Evolutionary conservation across 495 filamentous ascomycete genomes (phyloP).

Genomic region (Talaromyces thailandensis): DNA sequence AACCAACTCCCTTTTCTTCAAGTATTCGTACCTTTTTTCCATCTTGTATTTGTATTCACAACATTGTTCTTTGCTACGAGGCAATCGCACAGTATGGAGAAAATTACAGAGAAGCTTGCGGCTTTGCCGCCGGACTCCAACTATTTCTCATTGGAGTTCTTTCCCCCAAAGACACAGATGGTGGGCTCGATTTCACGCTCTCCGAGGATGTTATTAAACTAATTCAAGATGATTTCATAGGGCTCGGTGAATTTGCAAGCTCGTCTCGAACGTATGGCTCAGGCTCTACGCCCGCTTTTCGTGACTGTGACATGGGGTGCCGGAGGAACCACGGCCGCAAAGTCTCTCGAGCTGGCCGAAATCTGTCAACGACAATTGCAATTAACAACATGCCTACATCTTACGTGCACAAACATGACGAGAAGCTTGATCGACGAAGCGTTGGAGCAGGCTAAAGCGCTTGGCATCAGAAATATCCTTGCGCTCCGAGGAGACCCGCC

Average conservation of each 20-base stretch:
- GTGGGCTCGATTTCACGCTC: conserved; percentile 36
- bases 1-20: background rate
- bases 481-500: conserved; percentile 93
- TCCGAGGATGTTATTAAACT: conserved; percentile 7
- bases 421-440: conserved; percentile 77
- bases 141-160: conserved; percentile 98
- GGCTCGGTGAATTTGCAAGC: conserved; percentile 86
- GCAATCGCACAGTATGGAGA: conserved; percentile 52
- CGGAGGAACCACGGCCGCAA: conserved; percentile 80
- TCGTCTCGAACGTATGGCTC: conserved; percentile 91
- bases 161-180: conserved; percentile 93
- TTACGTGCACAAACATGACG: conserved; percentile 98
- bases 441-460: conserved; percentile 81
- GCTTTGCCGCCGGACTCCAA: conserved; percentile 70
- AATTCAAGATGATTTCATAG: conserved; percentile 26
- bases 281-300: conserved; percentile 81
- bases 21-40: background rate
- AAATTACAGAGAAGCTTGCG: conserved; percentile 94
- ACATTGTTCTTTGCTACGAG: background rate
- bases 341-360: conserved; percentile 90
- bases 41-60: background rate
- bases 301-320: conserved; percentile 98
- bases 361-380: conserved; percentile 86
- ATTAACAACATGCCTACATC: conserved; percentile 88
- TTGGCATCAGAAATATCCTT: conserved; percentile 90